Evolutionary conservation across 2,329 filamentous ascomycete genomes (phyloP).

Genomic region (Plenodomus biglobosus): DNA sequence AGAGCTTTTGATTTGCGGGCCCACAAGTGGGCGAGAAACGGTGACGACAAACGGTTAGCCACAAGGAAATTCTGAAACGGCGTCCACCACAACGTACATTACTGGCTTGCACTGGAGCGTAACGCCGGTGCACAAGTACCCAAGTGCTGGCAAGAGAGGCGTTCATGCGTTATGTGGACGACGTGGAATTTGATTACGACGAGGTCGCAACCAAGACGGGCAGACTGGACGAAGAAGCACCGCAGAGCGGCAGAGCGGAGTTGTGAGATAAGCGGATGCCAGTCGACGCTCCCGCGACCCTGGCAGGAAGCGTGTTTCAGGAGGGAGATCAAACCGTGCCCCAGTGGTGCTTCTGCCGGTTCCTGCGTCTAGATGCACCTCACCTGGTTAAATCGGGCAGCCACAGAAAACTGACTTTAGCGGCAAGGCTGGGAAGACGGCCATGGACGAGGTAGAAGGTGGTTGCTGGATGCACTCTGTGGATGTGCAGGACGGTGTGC

Average conservation of each 20-base stretch:
- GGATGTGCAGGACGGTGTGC: slow-evolving; percentile 13
- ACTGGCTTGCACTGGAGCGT: slow-evolving; percentile 35
- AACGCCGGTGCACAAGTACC: slow-evolving; percentile 26
- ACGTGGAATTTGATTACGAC: background rate
- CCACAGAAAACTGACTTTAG: slow-evolving; percentile 25
- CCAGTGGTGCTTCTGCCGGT: slow-evolving; percentile 39
- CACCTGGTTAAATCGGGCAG: slow-evolving; percentile 22
- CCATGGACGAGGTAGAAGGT: slow-evolving; percentile 16
- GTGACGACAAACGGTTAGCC: slow-evolving; percentile 30
- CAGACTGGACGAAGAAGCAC: slow-evolving; percentile 10
- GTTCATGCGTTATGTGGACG: slow-evolving; percentile 13
- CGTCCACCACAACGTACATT: slow-evolving; percentile 27
- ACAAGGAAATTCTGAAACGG: slow-evolving; percentile 43
- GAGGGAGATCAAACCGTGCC: slow-evolving; percentile 41
- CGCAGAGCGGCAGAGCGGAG: slow-evolving; percentile 2
- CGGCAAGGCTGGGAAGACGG: slow-evolving; percentile 18
- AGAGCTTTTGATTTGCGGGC: slow-evolving; percentile 31
- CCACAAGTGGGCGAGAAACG: slow-evolving; percentile 25
- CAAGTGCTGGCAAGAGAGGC: slow-evolving; percentile 8
- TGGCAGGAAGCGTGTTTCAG: slow-evolving; percentile 38
- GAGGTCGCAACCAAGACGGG: slow-evolving; percentile 5
- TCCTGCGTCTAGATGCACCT: slow-evolving; percentile 40
- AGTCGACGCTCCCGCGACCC: slow-evolving; percentile 21
- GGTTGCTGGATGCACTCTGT: slow-evolving; percentile 14
- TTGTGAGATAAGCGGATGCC: slow-evolving; percentile 13